Percentiles rank a stretch among this genome's conserved stretches.
Conservation (phyloP, 192 early-diverging fungal genomes). For the Coemansia sp. region DNA sequence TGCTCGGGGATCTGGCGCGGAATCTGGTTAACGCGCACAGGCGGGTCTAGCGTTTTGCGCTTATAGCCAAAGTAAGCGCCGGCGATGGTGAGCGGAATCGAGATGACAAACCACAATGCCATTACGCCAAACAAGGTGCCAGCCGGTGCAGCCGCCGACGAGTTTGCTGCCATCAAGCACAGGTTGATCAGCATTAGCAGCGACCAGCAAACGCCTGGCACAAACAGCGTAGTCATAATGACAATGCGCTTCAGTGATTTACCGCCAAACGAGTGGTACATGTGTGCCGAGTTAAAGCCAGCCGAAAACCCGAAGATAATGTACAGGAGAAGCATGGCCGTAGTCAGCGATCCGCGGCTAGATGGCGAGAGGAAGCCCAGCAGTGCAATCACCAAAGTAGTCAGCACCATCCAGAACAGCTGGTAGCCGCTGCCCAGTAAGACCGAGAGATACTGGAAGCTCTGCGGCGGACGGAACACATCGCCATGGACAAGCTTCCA, state of each 20-base stretch:
- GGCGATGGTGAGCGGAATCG: constrained; percentile 79
- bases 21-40: constrained; percentile 90
- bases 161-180: constrained; percentile 74
- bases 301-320: constrained; percentile 84
- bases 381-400: constrained; percentile 83
- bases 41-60: constrained; percentile 67
- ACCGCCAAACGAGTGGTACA: constrained; percentile 94
- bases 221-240: constrained; percentile 74
- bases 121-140: constrained; percentile 80
- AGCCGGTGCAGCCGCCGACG: constrained; percentile 88
- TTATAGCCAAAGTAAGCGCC: constrained; percentile 75
- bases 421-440: constrained; percentile 84
- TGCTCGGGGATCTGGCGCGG: constrained; percentile 92
- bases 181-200: constrained; percentile 77
- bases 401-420: constrained; percentile 70
- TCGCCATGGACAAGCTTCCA: constrained; percentile 98
- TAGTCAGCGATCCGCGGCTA: constrained; percentile 88
- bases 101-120: constrained; percentile 80
- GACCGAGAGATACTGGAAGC: constrained; percentile 73
- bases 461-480: constrained; percentile 89
- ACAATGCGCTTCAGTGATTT: constrained; percentile 85
- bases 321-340: constrained; percentile 91
- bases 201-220: constrained; percentile 68
- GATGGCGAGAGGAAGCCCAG: constrained; percentile 94
- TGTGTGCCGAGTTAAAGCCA: constrained; percentile 85